Percentiles rank a stretch among this genome's conserved stretches.
phyloP scores from a whole-genome alignment of 2,329 filamentous ascomycete species.

The Phyllosticta capitalensis region DNA sequence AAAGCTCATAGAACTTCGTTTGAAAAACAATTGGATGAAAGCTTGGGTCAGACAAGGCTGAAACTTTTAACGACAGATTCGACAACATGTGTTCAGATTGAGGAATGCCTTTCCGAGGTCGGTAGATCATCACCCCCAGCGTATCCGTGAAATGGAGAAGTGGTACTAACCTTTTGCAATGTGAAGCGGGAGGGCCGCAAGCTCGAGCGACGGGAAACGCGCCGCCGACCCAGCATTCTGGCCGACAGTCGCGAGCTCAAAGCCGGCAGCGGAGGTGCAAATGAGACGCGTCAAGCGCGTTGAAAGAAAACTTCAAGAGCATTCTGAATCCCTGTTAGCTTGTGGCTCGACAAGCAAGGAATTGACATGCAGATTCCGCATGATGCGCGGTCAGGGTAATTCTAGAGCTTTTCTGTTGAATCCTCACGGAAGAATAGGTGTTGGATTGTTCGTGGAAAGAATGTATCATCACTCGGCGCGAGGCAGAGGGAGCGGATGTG shows the following conservation, averaged over 20 bases:
- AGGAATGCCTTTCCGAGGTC: conserved; percentile 61
- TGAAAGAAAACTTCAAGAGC: neutral
- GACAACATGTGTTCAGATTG: conserved; percentile 55
- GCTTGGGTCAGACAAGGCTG: conserved; percentile 56
- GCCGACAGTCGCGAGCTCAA: neutral
- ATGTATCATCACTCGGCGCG: conserved; percentile 10
- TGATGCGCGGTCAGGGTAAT: conserved; percentile 44
- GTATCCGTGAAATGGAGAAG: conserved; percentile 8
- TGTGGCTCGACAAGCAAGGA: conserved; percentile 3
- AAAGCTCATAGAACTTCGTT: neutral
- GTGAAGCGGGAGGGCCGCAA: neutral
- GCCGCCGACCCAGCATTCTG: neutral
- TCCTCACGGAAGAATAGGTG: conserved; percentile 48
- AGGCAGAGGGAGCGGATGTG: neutral
- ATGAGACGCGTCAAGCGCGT: neutral
- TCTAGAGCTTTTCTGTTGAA: conserved; percentile 38
- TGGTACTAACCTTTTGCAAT: conserved; percentile 36
- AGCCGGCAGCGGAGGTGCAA: neutral
- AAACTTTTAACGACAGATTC: conserved; percentile 55
- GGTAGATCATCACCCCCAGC: conserved; percentile 49
- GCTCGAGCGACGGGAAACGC: neutral
- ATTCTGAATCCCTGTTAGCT: neutral
- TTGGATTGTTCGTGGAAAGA: conserved; percentile 30
- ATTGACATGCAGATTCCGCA: neutral
- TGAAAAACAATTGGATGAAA: conserved; percentile 3